Conservation (phyloP, 306 rosid species). For the Canavalia gladiata region DNA sequence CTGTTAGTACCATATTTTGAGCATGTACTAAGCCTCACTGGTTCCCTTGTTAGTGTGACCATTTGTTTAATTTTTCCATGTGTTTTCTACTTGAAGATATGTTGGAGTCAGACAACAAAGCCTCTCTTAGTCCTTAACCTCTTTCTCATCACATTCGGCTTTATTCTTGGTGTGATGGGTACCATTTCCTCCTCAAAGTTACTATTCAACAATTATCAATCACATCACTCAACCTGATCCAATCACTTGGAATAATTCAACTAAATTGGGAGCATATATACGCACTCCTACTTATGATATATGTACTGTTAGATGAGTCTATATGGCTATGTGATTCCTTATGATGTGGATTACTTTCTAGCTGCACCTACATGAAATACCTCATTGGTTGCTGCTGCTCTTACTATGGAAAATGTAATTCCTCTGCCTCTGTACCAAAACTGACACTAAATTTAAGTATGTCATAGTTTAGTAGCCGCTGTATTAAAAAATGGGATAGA, state of each 20-base stretch:
- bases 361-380: too few species aligned
- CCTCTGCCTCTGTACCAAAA: too few species aligned
- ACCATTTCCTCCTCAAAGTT: slow-evolving; percentile 65
- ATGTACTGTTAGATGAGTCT: not conserved
- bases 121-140: slow-evolving; percentile 56
- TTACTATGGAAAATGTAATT: too few species aligned
- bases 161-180: slow-evolving; percentile 64
- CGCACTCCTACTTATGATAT: too few species aligned
- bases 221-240: slow-evolving; percentile 29
- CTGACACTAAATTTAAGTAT: too few species aligned
- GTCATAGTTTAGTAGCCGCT: too few species aligned
- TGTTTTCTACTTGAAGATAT: slow-evolving; percentile 71
- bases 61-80: slow-evolving; percentile 64
- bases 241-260: not conserved
- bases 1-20: slow-evolving; percentile 74
- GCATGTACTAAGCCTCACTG: slow-evolving; percentile 77
- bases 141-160: slow-evolving; percentile 55
- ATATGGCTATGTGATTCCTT: not conserved
- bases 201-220: slow-evolving; percentile 48
- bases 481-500: too few species aligned
- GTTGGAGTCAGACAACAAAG: slow-evolving; percentile 62
- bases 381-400: too few species aligned
- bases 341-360: too few species aligned
- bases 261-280: too few species aligned
- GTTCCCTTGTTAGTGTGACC: slow-evolving; percentile 64